Evolutionary conservation across 768 basidiomycete genomes (phyloP).

Genomic region (Podaxis rugospora): DNA sequence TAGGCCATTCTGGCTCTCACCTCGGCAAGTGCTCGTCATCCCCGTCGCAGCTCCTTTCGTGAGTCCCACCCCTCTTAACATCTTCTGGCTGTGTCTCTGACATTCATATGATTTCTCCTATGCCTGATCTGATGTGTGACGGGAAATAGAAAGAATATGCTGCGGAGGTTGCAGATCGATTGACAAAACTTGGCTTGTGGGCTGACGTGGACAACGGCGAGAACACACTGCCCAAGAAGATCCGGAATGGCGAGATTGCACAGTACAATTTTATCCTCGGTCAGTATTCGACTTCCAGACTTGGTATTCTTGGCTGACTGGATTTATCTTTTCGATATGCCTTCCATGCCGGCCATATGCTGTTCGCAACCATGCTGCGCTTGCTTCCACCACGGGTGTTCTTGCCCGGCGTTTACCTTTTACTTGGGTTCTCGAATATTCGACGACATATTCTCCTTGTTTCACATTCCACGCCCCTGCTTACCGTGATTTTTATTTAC

Average conservation of each 20-base stretch:
- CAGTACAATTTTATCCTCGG: conserved; percentile 98
- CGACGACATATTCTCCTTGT: not conserved
- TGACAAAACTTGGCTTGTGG: conserved; percentile 70
- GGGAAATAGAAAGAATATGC: conserved; percentile 81
- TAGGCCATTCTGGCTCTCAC: conserved; percentile 98
- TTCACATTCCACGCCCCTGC: not conserved
- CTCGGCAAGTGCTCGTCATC: conserved; percentile 92
- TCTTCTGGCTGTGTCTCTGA: conserved; percentile 14
- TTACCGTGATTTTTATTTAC: not conserved
- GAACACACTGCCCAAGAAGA: conserved; percentile 94
- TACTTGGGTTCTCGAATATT: not conserved
- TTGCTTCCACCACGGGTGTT: not conserved
- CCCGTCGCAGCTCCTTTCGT: conserved; percentile 91
- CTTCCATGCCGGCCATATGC: not conserved
- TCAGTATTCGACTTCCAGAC: conserved; percentile 30
- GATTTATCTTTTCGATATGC: not conserved
- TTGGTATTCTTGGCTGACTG: not conserved
- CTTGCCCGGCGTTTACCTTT: not conserved
- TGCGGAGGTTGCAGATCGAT: conserved; percentile 64
- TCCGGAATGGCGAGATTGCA: conserved; percentile 93
- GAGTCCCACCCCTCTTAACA: conserved; percentile 26
- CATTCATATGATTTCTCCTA: not conserved
- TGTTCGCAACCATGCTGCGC: not conserved
- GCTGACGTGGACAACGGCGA: conserved; percentile 91
- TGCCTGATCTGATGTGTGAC: conserved; percentile 1